Evolutionary conservation across 2,329 filamentous ascomycete species (phyloP).

Genomic region (Xylaria sp.): DNA sequence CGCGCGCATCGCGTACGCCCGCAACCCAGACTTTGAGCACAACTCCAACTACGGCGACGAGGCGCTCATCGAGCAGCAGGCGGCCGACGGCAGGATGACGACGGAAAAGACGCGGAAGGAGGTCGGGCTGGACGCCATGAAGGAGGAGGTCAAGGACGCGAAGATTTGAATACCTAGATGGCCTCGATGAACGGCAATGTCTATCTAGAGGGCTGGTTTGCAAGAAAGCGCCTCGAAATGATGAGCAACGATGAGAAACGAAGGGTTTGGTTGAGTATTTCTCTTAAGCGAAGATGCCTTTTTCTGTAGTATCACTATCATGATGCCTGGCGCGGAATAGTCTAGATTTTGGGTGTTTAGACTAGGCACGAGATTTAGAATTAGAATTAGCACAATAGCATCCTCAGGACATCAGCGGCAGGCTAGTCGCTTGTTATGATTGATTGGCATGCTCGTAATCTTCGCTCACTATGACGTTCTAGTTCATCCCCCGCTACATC

Average conservation of each 20-base stretch:
- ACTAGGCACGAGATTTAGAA: background rate
- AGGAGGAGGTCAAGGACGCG: constrained; percentile 53
- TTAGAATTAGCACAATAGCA: constrained; percentile 10
- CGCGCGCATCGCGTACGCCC: constrained; percentile 82
- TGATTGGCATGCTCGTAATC: background rate
- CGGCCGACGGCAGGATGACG: constrained; percentile 58
- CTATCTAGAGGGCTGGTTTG: background rate
- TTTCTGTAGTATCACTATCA: background rate
- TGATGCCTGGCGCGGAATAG: background rate
- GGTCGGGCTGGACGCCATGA: constrained; percentile 49
- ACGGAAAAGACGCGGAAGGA: constrained; percentile 56
- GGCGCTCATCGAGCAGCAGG: constrained; percentile 59
- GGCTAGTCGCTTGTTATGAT: background rate
- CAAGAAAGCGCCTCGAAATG: background rate
- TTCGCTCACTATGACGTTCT: background rate
- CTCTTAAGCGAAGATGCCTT: background rate
- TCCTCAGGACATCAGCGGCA: background rate
- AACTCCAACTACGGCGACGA: constrained; percentile 66
- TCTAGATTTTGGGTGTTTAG: constrained; percentile 3
- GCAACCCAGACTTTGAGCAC: constrained; percentile 86
- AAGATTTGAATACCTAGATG: constrained; percentile 53
- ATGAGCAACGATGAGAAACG: too few species aligned
- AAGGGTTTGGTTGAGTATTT: background rate
- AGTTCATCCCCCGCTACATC: background rate
- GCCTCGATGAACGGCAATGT: too few species aligned